Evolutionary conservation across 176 grass and related monocot genomes (phyloP).

Genomic region (Luzula sylvatica): DNA sequence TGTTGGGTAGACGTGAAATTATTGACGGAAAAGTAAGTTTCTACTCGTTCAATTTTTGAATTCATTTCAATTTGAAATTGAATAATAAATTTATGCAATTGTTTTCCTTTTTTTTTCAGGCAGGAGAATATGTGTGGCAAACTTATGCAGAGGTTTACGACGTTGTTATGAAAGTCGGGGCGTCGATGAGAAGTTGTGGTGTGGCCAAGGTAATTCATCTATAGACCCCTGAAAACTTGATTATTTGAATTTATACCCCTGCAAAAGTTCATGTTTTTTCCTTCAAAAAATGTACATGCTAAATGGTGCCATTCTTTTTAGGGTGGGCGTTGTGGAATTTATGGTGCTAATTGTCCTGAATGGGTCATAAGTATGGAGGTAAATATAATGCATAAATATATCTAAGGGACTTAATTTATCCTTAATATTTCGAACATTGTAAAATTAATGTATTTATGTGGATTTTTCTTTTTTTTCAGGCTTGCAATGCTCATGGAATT

Average conservation of each 20-base stretch:
- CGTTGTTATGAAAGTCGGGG: conserved; percentile 59
- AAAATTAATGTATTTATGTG: background rate
- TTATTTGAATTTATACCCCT: background rate
- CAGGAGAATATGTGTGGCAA: conserved; percentile 67
- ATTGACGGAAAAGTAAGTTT: conserved; percentile 42
- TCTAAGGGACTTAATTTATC: background rate
- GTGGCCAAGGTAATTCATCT: conserved; percentile 45
- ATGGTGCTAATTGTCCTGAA: conserved; percentile 74
- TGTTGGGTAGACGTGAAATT: conserved; percentile 51
- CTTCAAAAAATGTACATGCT: conserved; percentile 9
- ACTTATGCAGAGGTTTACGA: conserved; percentile 82
- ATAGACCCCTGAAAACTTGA: background rate
- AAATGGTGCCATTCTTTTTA: conserved; percentile 22
- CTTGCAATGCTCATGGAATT: conserved; percentile 90
- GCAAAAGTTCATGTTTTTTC: background rate
- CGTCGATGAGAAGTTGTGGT: conserved; percentile 50
- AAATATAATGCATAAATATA: background rate
- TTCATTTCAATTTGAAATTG: background rate
- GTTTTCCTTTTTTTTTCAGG: conserved; percentile 27
- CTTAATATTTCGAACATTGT: conserved; percentile 1
- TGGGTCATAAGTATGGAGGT: conserved; percentile 97
- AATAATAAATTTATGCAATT: conserved; percentile 15
- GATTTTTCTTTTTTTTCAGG: conserved; percentile 29
- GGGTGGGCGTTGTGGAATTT: conserved; percentile 84
- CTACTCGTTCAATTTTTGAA: background rate